phyloP scores from a whole-genome alignment of 768 basidiomycete species.

The Auricularia sp. region DNA sequence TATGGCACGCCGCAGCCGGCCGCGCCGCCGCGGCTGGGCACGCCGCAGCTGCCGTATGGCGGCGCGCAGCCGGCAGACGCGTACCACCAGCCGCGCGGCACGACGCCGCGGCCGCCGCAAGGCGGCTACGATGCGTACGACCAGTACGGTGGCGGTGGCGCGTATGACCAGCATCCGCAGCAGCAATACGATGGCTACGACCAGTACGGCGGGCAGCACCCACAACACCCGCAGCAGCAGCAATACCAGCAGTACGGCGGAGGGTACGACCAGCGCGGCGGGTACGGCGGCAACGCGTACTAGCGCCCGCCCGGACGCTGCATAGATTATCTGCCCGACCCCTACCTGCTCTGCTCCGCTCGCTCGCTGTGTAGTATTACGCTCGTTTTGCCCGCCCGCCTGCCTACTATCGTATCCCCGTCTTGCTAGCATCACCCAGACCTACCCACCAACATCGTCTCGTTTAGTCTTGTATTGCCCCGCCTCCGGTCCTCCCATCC shows the following conservation, averaged over 20 bases:
- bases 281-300: background rate
- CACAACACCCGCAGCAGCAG: background rate
- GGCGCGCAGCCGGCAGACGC: background rate
- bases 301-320: background rate
- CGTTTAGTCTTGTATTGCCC: no score
- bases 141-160: background rate
- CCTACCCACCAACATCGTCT: no score
- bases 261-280: background rate
- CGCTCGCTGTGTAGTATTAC: no score
- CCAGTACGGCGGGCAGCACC: background rate
- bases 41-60: background rate
- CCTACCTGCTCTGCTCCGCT: no score
- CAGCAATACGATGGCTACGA: background rate
- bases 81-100: background rate
- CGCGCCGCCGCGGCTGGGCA: background rate
- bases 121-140: background rate
- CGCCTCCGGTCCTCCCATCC: no score
- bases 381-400: no score
- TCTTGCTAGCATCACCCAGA: no score
- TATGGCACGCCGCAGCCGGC: background rate
- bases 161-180: background rate
- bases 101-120: background rate
- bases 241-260: background rate
- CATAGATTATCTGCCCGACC: no score
- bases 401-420: no score